Conservation (phyloP, 495 filamentous ascomycete species). For the Xylaria bambusicola region DNA sequence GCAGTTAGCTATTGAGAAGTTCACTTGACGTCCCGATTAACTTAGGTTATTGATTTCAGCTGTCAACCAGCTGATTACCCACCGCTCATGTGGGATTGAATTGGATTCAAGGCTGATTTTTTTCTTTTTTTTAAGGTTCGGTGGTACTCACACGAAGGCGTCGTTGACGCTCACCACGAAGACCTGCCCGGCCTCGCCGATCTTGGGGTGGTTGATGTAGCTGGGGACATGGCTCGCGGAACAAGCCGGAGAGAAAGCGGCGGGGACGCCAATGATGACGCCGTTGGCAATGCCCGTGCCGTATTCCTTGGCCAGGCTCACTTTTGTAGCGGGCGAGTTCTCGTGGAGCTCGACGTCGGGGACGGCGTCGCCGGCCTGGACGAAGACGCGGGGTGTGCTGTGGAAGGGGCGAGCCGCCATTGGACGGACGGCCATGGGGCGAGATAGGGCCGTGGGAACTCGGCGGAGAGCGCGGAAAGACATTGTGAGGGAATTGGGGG, state of each 20-base stretch:
- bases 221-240: constrained; percentile 77
- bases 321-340: constrained; percentile 72
- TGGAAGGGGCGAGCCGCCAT: constrained; percentile 50
- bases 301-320: constrained; percentile 80
- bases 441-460: constrained; percentile 14
- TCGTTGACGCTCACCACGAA: constrained; percentile 95
- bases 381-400: constrained; percentile 47
- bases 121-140: too few species aligned
- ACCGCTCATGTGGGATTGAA: too few species aligned
- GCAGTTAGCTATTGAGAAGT: too few species aligned
- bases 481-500: constrained; percentile 16
- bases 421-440: constrained; percentile 15
- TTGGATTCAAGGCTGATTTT: too few species aligned
- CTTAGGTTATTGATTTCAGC: too few species aligned
- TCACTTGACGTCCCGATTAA: too few species aligned
- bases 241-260: constrained; percentile 83
- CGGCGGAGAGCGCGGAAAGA: constrained; percentile 32
- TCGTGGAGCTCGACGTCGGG: constrained; percentile 66
- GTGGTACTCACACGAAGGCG: constrained; percentile 77
- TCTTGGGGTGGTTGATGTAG: constrained; percentile 73
- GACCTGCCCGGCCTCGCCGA: constrained; percentile 73
- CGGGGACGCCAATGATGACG: constrained; percentile 87
- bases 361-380: constrained; percentile 63
- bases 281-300: constrained; percentile 58
- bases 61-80: too few species aligned